phyloP scores from a whole-genome alignment of 768 basidiomycete species.

The Tricholoma sp. region DNA sequence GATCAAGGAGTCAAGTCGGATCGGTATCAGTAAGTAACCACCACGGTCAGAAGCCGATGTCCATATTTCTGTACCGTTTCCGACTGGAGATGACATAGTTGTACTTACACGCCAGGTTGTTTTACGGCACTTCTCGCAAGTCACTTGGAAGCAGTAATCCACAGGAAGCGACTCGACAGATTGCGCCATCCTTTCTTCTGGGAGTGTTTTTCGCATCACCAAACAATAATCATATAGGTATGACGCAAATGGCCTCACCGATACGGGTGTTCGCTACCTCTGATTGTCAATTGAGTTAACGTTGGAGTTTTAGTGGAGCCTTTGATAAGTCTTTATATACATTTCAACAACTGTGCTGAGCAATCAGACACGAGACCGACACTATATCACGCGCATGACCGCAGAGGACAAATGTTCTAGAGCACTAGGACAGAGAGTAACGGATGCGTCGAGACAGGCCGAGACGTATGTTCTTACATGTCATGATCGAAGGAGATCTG shows the following conservation, averaged over 20 bases:
- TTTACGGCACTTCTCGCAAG: slow-evolving; percentile 61
- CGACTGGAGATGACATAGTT: neutral
- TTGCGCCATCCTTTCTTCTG: slow-evolving; percentile 7
- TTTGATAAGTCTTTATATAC: neutral
- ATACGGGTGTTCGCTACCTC: neutral
- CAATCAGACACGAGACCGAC: neutral
- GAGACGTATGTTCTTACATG: no score
- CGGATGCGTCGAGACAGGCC: no score
- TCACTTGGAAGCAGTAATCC: slow-evolving; percentile 51
- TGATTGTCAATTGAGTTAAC: neutral
- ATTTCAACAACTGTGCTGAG: no score
- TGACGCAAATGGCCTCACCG: neutral
- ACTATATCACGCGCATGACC: neutral
- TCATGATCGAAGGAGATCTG: neutral
- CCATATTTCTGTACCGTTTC: neutral
- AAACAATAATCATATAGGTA: neutral
- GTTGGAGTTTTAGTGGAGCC: neutral
- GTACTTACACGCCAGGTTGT: slow-evolving; percentile 62
- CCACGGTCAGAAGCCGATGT: neutral
- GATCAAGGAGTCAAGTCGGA: neutral
- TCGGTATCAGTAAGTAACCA: neutral
- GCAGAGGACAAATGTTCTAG: neutral
- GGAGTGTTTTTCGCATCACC: neutral
- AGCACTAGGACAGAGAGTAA: no score
- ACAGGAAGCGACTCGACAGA: slow-evolving; percentile 27